Evolutionary conservation across 2,329 filamentous ascomycete genomes (phyloP).

Genomic region (Fusarium musae): DNA sequence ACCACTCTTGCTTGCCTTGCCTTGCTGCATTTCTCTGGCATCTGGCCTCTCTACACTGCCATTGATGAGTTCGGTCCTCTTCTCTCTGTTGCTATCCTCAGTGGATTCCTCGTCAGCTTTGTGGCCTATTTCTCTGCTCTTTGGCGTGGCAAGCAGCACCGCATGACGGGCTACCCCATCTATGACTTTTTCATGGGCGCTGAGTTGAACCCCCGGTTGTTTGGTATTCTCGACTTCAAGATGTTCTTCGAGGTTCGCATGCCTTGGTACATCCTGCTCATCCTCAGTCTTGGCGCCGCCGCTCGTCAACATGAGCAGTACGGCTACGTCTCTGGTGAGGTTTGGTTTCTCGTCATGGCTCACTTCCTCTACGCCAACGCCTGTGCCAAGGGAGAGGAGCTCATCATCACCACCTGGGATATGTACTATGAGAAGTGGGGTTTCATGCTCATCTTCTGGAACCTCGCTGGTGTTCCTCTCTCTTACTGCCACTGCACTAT

Average conservation of each 20-base stretch:
- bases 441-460: slow-evolving; percentile 99
- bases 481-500: slow-evolving; percentile 95
- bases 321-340: slow-evolving; percentile 87
- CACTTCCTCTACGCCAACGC: slow-evolving; percentile 94
- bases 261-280: slow-evolving; percentile 90
- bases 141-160: slow-evolving; percentile 82
- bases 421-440: slow-evolving; percentile 98
- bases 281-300: slow-evolving; percentile 79
- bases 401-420: slow-evolving; percentile 91
- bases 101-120: slow-evolving; percentile 84
- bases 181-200: slow-evolving; percentile 97
- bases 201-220: slow-evolving; percentile 89
- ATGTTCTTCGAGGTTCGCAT: slow-evolving; percentile 97
- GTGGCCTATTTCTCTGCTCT: slow-evolving; percentile 89
- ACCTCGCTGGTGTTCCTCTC: slow-evolving; percentile 88
- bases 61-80: slow-evolving; percentile 96
- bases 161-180: slow-evolving; percentile 87
- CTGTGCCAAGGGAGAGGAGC: slow-evolving; percentile 90
- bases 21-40: slow-evolving; percentile 80
- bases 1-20: slow-evolving; percentile 78
- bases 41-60: slow-evolving; percentile 91
- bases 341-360: slow-evolving; percentile 85
- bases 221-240: slow-evolving; percentile 89
- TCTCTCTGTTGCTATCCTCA: slow-evolving; percentile 91
- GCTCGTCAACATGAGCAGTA: slow-evolving; percentile 86